Conservation (phyloP, 228 moss, liverwort and hornwort species). For the Sphagnum fallax region DNA sequence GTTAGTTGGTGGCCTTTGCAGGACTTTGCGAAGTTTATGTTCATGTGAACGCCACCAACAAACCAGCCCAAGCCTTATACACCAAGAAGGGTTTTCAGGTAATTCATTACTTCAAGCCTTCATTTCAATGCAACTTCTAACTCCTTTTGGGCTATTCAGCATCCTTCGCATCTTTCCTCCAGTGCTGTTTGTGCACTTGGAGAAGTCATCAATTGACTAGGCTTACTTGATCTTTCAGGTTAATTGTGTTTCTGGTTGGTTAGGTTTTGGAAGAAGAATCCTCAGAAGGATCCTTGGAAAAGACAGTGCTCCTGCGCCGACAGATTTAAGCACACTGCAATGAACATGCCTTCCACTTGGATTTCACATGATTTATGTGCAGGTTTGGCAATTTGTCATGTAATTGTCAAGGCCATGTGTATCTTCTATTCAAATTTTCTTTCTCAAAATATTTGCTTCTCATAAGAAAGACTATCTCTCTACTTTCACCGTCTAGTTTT, state of each 20-base stretch:
- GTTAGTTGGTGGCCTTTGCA: constrained; percentile 11
- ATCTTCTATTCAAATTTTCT: no score
- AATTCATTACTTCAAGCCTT: constrained; percentile 8
- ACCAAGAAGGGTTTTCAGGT: constrained; percentile 81
- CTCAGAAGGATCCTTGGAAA: constrained; percentile 24
- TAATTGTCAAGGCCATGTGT: no score
- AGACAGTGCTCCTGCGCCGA: constrained; percentile 33
- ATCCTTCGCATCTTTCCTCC: neutral
- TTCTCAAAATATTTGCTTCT: no score
- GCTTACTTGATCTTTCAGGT: neutral
- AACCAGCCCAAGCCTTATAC: constrained; percentile 61
- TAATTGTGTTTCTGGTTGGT: neutral
- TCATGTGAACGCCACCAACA: constrained; percentile 67
- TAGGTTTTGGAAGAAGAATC: constrained; percentile 36
- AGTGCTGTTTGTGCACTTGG: neutral
- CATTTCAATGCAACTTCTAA: neutral
- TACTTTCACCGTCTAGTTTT: no score
- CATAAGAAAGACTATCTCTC: no score
- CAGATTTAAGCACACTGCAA: constrained; percentile 12
- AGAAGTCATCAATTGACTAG: no score
- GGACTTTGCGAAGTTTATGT: constrained; percentile 74
- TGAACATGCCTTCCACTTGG: neutral
- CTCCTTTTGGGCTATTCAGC: neutral
- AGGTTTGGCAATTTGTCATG: no score
- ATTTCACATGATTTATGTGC: no score